Base-by-base conservation (phyloP, 108 stramenopile genomes). In the Tribonema minus region DNA sequence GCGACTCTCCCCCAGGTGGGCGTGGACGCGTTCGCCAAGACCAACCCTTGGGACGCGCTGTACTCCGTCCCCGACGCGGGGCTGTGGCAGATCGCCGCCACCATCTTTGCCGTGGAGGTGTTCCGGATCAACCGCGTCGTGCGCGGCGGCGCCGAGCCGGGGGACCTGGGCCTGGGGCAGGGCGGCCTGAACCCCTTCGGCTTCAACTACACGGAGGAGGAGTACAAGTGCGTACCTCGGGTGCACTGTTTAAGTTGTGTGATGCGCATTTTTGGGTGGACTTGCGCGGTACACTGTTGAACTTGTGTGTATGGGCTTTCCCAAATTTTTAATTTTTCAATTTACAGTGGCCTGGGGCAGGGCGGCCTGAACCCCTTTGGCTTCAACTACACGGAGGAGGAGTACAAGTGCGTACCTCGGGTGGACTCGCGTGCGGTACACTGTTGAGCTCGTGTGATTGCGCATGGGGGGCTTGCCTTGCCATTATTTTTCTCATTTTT, bases 161-260 rank as follows among this genome's bases (percentile, higher is more conserved):
- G 96, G 66, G 94, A 95, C 85, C 86, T 91, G 76, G 82, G 83
- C 61, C 88, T 94, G 67, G 96, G 95, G 75, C 92, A 93, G 76
- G 92, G 93, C 30, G 82, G 91, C 60, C 93, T 79, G 84, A 97
- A 97, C 88, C 96, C 96, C 38, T 91, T 95, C 85, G 85, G 85
- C 76, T 84, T 97, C 85, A 86, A 94, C 91, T 97, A 97, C 92
- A 71, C 90, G 33, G 89, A 88, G 54, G 96, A 93, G 86, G 92
- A 94, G 86, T 97, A 95, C 84, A 89, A 25, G n/a, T n/a, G n/a
- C n/a, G n/a, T n/a, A n/a, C 37, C 28, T 30, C 38, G n/a, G n/a
- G n/a, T n/a, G n/a, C n/a, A n/a, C n/a, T n/a, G n/a, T n/a, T n/a
- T n/a, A n/a, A n/a, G n/a, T n/a, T n/a, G n/a, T n/a, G n/a, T n/a